phyloP scores from a whole-genome alignment of 805 yeast species.

The Candida vaughaniae region DNA sequence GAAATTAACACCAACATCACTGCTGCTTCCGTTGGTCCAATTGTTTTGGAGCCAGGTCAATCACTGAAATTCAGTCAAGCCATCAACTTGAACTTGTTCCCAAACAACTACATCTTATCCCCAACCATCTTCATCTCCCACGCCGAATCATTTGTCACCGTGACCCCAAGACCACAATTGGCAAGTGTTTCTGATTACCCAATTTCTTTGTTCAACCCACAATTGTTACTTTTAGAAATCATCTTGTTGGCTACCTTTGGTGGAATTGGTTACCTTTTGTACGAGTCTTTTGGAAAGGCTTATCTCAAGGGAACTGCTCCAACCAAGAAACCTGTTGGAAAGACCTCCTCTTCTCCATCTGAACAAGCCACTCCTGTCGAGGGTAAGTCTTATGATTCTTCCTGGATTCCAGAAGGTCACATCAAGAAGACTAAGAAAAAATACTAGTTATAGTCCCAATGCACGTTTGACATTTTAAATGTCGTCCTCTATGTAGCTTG shows the following conservation, averaged over 20 bases:
- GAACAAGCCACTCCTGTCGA: conserved; percentile 2
- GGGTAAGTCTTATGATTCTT: conserved; percentile 38
- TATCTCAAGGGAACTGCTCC: conserved; percentile 44
- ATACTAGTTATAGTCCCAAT: conserved; percentile 12
- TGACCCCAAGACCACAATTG: conserved; percentile 59
- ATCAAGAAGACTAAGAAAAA: conserved; percentile 35
- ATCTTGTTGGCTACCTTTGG: conserved; percentile 50
- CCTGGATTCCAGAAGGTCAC: conserved; percentile 63
- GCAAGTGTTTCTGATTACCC: conserved; percentile 61
- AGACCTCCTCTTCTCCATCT: conserved; percentile 12
- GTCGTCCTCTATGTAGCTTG: too few relatives aligned
- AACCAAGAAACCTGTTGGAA: conserved; percentile 24
- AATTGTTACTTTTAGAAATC: conserved; percentile 61
- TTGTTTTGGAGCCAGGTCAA: conserved; percentile 50
- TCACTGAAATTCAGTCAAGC: conserved; percentile 53
- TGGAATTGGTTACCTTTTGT: conserved; percentile 48
- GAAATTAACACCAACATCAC: conserved; percentile 60
- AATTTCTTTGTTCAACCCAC: conserved; percentile 71
- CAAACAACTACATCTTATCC: conserved; percentile 55
- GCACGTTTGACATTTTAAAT: too few relatives aligned
- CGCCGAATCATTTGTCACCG: conserved; percentile 49
- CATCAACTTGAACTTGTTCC: conserved; percentile 55
- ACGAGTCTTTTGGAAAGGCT: conserved; percentile 43
- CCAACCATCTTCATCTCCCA: conserved; percentile 59
- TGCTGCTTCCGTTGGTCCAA: conserved; percentile 61